Evolutionary conservation across 148 eudicot species (phyloP), one percentile per base, ranked within the genome.

Genomic region (Talinum fruticosum): DNA sequence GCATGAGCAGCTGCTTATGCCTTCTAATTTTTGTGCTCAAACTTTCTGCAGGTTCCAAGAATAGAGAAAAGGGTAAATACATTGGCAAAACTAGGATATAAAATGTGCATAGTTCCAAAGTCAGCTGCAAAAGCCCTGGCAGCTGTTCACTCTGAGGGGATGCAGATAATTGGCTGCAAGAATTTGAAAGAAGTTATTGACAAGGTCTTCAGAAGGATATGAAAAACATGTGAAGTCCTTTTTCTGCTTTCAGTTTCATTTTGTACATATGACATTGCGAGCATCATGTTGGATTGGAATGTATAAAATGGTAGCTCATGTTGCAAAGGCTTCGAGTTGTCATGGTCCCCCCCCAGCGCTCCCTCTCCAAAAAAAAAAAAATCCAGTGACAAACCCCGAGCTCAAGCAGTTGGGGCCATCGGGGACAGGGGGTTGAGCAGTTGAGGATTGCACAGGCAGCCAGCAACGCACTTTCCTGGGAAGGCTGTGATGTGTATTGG

Each of bases 51-150:
- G 99, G 93, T 96, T 47, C 86, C 97, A 23, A 87, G 94, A 85
- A 83, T 96, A 85, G 99, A 93, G 62, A 96, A 90, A 84, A 90
- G 99, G 82, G 84, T 90, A 38, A 82, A 54, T 64, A 89, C 97
- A 8, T 82, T 96, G 74, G 92, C 89, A 18, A 90, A 96, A 85
- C 88, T 96, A 66, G 98, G 99, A 71, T 96, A 93, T 76, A 91
- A 85, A 71, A 88, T 69, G 72, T 96, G 99, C 49, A 64, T 96
- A 16, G 88, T 96, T 49, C 92, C 99, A 4, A 79, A 83, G 75
- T 81, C 81, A 10, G 90, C 90, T 32, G 85, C 61, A 82, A 82
- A 86, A 73, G 75, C 84, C 34, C 87, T 96, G 66, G 76, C 83
- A 33, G 85, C 82, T n/a, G 45, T 88, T 14, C 81, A 78, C 53